A percentile compares a stretch with the other conserved stretches of the same genome.
phyloP scores from a whole-genome alignment of 75 land plant genomes.

The Cryptomeria japonica region DNA sequence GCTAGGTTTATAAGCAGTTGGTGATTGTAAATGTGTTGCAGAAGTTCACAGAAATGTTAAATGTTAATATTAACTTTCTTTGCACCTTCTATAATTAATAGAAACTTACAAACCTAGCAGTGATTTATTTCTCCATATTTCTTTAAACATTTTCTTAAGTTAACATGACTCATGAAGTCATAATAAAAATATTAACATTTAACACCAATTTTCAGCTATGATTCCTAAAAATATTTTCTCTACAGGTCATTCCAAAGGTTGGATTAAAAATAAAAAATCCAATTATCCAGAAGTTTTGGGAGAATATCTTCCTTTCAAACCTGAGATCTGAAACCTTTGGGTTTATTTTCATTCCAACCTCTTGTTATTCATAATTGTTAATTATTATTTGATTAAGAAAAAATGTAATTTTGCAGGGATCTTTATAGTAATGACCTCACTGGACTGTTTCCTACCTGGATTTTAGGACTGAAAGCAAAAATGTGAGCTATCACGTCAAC shows the following conservation, averaged over 20 bases:
- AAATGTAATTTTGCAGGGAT: constrained; percentile 1
- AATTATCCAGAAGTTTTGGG: background rate
- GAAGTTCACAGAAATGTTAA: no score
- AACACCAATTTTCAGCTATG: background rate
- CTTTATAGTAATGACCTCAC: background rate
- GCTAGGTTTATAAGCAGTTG: background rate
- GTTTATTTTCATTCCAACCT: background rate
- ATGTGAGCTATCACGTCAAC: constrained; percentile 2
- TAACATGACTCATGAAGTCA: background rate
- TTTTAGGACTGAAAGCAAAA: background rate
- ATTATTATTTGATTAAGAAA: background rate
- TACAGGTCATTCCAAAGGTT: background rate
- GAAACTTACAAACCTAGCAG: no score
- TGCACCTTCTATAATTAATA: no score
- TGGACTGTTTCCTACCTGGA: constrained; percentile 1
- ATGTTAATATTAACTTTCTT: no score
- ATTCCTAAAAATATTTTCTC: background rate
- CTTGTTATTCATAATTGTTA: background rate
- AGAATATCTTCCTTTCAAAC: background rate
- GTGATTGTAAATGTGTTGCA: background rate
- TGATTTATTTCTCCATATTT: no score
- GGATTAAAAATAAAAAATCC: background rate
- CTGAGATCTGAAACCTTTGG: background rate
- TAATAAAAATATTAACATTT: no score
- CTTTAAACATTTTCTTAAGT: background rate